phyloP scores from a whole-genome alignment of 2,329 filamentous ascomycete species.

The Exophiala bonariae region DNA sequence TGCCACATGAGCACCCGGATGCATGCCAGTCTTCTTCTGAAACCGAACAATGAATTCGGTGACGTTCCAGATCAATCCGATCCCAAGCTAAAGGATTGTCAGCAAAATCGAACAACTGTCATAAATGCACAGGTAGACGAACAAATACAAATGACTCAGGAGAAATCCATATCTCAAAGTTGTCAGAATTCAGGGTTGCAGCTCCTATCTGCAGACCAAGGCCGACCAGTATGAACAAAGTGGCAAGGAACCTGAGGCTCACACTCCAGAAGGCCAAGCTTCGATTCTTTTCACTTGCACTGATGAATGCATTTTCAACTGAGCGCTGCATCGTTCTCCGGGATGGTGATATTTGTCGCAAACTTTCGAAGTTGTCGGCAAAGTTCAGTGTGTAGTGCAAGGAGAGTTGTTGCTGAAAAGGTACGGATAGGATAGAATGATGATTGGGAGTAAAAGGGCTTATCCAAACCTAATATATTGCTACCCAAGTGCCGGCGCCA shows the following conservation, averaged over 20 bases:
- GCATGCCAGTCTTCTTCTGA: neutral
- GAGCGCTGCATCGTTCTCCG: too few relatives aligned
- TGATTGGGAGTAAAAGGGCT: too few relatives aligned
- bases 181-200: neutral
- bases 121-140: neutral
- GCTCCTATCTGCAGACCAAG: neutral
- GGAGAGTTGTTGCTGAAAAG: too few relatives aligned
- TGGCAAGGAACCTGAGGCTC: neutral
- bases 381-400: too few relatives aligned
- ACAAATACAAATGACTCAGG: slow-evolving; percentile 2
- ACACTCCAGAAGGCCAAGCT: neutral
- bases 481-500: too few relatives aligned
- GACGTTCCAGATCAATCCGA: neutral
- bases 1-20: slow-evolving; percentile 1
- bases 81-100: neutral
- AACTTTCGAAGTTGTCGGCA: too few relatives aligned
- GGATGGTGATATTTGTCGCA: too few relatives aligned
- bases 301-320: too few relatives aligned
- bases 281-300: neutral
- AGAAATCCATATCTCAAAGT: neutral
- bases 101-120: neutral
- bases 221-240: neutral
- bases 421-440: too few relatives aligned
- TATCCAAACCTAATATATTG: too few relatives aligned
- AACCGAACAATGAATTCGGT: neutral